Evolutionary conservation across 768 basidiomycete genomes (phyloP).

Genomic region (Zangia roseola): DNA sequence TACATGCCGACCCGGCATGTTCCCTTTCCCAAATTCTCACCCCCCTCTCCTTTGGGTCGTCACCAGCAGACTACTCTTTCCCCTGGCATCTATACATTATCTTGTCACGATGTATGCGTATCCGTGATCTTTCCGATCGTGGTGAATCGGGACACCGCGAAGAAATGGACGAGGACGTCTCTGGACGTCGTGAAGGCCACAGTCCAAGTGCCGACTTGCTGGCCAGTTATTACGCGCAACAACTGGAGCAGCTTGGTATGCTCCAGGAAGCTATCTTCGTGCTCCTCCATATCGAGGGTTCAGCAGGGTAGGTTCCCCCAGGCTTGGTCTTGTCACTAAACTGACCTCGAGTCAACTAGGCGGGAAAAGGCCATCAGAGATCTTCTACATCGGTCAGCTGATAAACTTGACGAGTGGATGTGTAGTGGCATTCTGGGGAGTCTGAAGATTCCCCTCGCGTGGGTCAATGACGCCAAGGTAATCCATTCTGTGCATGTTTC

Average conservation of each 20-base stretch:
- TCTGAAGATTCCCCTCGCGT: constrained; percentile 76
- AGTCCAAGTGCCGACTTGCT: constrained; percentile 82
- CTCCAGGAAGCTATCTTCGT: constrained; percentile 89
- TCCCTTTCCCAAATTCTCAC: constrained; percentile 68
- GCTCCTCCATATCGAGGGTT: constrained; percentile 81
- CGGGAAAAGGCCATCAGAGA: constrained; percentile 82
- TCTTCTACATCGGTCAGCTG: constrained; percentile 67
- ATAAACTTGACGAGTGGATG: constrained; percentile 69
- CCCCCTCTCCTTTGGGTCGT: constrained; percentile 72
- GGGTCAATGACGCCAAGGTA: constrained; percentile 92
- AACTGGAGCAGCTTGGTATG: constrained; percentile 78
- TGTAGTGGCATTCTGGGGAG: constrained; percentile 69
- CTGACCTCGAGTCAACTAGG: constrained; percentile 42
- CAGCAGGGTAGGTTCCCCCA: constrained; percentile 58
- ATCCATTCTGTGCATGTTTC: not conserved
- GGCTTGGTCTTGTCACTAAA: not conserved
- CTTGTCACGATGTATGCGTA: constrained; percentile 75
- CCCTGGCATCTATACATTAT: constrained; percentile 94
- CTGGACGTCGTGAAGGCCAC: constrained; percentile 64
- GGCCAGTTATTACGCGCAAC: constrained; percentile 80
- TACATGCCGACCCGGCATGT: constrained; percentile 70
- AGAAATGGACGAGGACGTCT: constrained; percentile 40
- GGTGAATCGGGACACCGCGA: constrained; percentile 41
- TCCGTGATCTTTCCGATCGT: constrained; percentile 89
- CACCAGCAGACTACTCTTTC: constrained; percentile 77